Conservation (phyloP, 495 filamentous ascomycete genomes). For the Tuber umbilicatum region DNA sequence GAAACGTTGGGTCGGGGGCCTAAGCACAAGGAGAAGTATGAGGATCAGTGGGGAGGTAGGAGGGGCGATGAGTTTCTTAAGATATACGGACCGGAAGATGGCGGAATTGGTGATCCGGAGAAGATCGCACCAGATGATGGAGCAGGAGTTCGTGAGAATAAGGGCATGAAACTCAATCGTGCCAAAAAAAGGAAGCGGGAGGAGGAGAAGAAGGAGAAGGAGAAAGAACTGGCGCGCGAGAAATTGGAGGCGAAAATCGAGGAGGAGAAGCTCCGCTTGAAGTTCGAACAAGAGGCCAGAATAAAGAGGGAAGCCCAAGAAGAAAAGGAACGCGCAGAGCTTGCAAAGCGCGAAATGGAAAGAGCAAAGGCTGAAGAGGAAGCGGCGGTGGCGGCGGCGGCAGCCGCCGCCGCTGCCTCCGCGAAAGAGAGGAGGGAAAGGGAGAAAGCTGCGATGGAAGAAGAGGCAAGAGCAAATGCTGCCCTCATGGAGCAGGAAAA, state of each 20-base stretch:
- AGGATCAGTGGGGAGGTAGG: constrained; percentile 33
- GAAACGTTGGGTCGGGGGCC: constrained; percentile 66
- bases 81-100: constrained; percentile 38
- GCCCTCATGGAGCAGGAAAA: constrained; percentile 38
- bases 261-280: constrained; percentile 17
- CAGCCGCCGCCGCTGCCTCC: constrained; percentile 30
- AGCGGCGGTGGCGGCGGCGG: constrained; percentile 26
- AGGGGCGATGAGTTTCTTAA: constrained; percentile 29
- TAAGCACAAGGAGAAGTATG: constrained; percentile 39
- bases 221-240: constrained; percentile 33
- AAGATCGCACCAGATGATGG: constrained; percentile 39
- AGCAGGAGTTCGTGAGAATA: constrained; percentile 37
- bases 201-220: constrained; percentile 47
- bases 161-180: constrained; percentile 40
- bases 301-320: constrained; percentile 19
- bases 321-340: constrained; percentile 24
- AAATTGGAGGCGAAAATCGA: constrained; percentile 27
- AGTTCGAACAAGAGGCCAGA: neutral
- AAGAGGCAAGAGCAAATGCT: constrained; percentile 44
- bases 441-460: constrained; percentile 33
- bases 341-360: constrained; percentile 21
- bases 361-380: constrained; percentile 27
- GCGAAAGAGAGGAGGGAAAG: constrained; percentile 39
- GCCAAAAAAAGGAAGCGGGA: constrained; percentile 55
- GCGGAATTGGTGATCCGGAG: constrained; percentile 40